Evolutionary conservation across 805 yeast species (phyloP).

Genomic region (Babjeviella inositovora): DNA sequence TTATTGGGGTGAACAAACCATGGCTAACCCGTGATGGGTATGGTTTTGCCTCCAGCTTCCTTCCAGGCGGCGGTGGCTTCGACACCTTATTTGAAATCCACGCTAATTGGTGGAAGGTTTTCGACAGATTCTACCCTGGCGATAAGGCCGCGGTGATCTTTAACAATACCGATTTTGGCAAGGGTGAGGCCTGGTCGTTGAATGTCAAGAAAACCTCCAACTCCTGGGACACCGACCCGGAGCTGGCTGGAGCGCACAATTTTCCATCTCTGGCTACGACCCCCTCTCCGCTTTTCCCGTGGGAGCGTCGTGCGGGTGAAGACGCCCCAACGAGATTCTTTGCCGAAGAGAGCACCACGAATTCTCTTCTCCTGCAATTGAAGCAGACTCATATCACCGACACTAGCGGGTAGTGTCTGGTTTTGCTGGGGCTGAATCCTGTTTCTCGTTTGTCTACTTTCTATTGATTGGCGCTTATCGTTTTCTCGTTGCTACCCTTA

Average conservation of each 20-base stretch:
- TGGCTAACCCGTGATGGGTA: conserved; percentile 11
- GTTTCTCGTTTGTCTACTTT: too few relatives aligned
- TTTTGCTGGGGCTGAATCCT: too few relatives aligned
- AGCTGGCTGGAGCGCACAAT: not conserved
- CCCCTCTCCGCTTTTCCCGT: conserved; percentile 3
- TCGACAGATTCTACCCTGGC: conserved; percentile 16
- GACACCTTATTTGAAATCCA: not conserved
- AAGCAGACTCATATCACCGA: too few relatives aligned
- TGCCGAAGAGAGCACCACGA: not conserved
- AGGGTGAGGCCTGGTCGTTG: conserved; percentile 2
- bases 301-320: conserved; percentile 3
- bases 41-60: conserved; percentile 1
- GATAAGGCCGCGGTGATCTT: conserved; percentile 3
- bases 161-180: conserved; percentile 1
- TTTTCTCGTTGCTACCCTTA: too few relatives aligned
- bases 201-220: conserved; percentile 1
- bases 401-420: too few relatives aligned
- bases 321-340: conserved; percentile 3
- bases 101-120: conserved; percentile 6
- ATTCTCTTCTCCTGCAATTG: too few relatives aligned
- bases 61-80: not conserved
- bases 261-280: not conserved
- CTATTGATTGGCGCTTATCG: too few relatives aligned
- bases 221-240: conserved; percentile 1
- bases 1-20: conserved; percentile 23